Evolutionary conservation across 306 rosid species (phyloP).

Genomic region (Ziziphus jujuba): DNA sequence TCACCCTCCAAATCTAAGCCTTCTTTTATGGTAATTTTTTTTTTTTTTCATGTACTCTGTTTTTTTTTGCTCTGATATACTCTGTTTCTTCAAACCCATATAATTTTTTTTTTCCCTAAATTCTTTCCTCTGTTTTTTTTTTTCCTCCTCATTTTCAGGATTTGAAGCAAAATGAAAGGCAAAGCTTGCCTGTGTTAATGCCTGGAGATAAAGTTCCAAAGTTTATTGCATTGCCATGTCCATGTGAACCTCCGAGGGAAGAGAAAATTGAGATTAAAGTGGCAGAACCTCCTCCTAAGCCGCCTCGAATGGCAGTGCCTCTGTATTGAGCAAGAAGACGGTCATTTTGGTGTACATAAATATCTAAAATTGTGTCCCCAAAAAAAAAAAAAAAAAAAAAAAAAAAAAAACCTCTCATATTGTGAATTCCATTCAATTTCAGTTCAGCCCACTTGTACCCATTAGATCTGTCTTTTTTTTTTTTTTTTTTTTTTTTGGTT

Average conservation of each 20-base stretch:
- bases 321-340: constrained; percentile 24
- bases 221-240: constrained; percentile 92
- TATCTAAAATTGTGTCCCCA: too few species aligned
- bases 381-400: too few species aligned
- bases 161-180: constrained; percentile 33
- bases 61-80: neutral
- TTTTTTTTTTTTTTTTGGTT: too few species aligned
- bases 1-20: constrained; percentile 48
- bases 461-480: too few species aligned
- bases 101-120: neutral
- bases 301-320: constrained; percentile 56
- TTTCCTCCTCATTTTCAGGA: constrained; percentile 30
- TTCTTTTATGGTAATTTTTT: constrained; percentile 33
- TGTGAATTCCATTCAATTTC: constrained; percentile 2
- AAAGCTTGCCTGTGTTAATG: constrained; percentile 84
- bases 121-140: neutral
- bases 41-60: neutral
- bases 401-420: too few species aligned
- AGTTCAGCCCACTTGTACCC: neutral
- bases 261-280: constrained; percentile 40
- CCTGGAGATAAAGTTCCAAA: constrained; percentile 80
- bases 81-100: neutral
- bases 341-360: constrained; percentile 14
- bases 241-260: constrained; percentile 52
- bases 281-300: constrained; percentile 52